phyloP scores from a whole-genome alignment of 2,329 filamentous ascomycete species.

The Falciphora oryzae region DNA sequence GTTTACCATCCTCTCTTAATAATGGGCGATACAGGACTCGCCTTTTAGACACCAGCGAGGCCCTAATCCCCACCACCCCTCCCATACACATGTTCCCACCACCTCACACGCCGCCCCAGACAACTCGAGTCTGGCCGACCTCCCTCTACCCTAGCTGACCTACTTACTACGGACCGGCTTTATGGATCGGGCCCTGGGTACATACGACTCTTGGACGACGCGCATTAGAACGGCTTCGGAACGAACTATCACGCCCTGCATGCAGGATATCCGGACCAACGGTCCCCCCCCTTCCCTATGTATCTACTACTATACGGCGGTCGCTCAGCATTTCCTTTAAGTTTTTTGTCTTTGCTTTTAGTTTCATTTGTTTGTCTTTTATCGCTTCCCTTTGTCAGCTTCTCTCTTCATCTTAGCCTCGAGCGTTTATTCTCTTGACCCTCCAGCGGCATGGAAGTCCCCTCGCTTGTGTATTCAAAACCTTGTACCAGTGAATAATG shows the following conservation, averaged over 20 bases:
- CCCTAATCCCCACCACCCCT: neutral
- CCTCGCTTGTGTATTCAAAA: neutral
- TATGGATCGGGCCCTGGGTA: neutral
- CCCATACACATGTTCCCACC: neutral
- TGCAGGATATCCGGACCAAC: constrained; percentile 1
- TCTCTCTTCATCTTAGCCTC: neutral
- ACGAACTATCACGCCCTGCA: neutral
- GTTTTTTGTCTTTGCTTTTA: neutral
- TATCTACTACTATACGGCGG: constrained; percentile 3
- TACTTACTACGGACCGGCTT: neutral
- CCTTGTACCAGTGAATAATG: neutral
- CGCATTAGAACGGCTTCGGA: constrained; percentile 1
- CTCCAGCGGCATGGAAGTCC: neutral
- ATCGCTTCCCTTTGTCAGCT: neutral
- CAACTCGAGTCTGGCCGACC: neutral
- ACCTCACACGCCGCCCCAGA: neutral
- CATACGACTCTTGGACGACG: neutral
- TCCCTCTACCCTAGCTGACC: neutral
- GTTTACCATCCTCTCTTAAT: neutral
- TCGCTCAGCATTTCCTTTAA: neutral
- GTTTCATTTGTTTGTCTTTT: constrained; percentile 2
- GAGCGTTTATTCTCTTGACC: constrained; percentile 1
- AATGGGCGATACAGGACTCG: neutral
- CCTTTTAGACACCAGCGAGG: neutral
- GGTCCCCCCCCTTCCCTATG: neutral